These are phyloP conservation scores for Talaromyces amestolkiae DNA, from an alignment of 2,329 filamentous ascomycete species.

Conservation along the genomic window DNA sequence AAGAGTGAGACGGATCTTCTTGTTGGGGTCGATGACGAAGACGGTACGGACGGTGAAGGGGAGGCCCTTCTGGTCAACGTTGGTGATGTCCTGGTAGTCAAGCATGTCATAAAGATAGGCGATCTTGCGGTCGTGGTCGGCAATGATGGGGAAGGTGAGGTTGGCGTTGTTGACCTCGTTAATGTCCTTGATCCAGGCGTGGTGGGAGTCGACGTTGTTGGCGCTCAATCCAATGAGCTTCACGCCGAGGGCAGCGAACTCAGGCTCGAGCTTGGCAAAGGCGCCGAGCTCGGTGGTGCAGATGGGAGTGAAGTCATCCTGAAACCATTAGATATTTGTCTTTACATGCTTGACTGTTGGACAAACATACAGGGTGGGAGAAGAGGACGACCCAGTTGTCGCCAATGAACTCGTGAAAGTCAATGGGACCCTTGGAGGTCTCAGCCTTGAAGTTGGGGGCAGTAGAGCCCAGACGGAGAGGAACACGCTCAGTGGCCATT, in stretches of 20 bases:
- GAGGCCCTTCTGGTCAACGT: slow-evolving; percentile 74
- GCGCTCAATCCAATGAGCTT: slow-evolving; percentile 87
- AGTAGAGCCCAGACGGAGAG: slow-evolving; percentile 63
- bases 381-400: slow-evolving; percentile 69
- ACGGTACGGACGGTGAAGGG: slow-evolving; percentile 94
- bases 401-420: slow-evolving; percentile 71
- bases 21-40: slow-evolving; percentile 90
- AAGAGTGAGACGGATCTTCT: slow-evolving; percentile 90
- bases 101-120: slow-evolving; percentile 79
- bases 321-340: background rate
- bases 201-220: slow-evolving; percentile 80
- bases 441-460: slow-evolving; percentile 69
- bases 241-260: slow-evolving; percentile 81
- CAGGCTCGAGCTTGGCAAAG: slow-evolving; percentile 82
- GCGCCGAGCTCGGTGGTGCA: slow-evolving; percentile 95
- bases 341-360: background rate
- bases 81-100: slow-evolving; percentile 76
- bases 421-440: slow-evolving; percentile 64
- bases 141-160: slow-evolving; percentile 76
- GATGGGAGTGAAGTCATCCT: slow-evolving; percentile 81
- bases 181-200: slow-evolving; percentile 88
- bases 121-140: slow-evolving; percentile 74
- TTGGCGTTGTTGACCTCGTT: slow-evolving; percentile 70
- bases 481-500: slow-evolving; percentile 44
- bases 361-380: slow-evolving; percentile 56